Base-by-base conservation (phyloP, 306 rosid genomes). In the Glycyrrhiza uralensis region DNA sequence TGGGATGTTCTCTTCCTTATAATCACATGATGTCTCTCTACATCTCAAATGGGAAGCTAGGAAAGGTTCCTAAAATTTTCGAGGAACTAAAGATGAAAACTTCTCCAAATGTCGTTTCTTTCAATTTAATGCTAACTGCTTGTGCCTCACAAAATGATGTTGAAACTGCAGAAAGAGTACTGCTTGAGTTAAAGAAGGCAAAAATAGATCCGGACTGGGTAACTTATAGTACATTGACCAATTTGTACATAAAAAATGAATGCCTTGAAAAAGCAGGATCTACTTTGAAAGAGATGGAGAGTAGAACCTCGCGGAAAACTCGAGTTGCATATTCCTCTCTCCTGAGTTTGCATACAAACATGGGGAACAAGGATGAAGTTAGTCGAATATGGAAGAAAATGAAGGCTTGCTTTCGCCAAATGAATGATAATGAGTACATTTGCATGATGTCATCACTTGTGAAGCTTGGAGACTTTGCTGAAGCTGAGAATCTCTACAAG, bases 201-300 rank as follows among this genome's bases (percentile, higher is more conserved):
- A 89, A 84, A 67, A 15, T 82, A 9, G 81, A 78, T 38, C 95
- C 92, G 0, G 99, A 94, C 68, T 91, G 99, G 97, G 82, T 94
- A 19, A 91, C 96, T 3, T 85, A 79, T 67, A 89, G 99, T 68
- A 47, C 90, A 6, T 64, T 94, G 61, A 78, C 96, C 54, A 91
- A 86, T 83, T 80, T 94, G 84, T 94, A 89, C 76, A 68, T 84
- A 7, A 89, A 85, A 81, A 87, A 33, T 18, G 78, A 74, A 6
- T 74, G 79, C 30, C 59, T 74, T 8, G 90, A 89, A 41, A 91
- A 91, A 39, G 98, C 98, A 39, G 82, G 77, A 18, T 61, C 79
- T 45, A 85, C 90, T 61, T 85, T 91, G 91, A 86, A 88, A 81
- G 90, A 91, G 84, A 91, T 91, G 95, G 99, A 94, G 93, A 82